phyloP scores from a whole-genome alignment of 2,329 filamentous ascomycete genomes.

The Diaporthe capsici region DNA sequence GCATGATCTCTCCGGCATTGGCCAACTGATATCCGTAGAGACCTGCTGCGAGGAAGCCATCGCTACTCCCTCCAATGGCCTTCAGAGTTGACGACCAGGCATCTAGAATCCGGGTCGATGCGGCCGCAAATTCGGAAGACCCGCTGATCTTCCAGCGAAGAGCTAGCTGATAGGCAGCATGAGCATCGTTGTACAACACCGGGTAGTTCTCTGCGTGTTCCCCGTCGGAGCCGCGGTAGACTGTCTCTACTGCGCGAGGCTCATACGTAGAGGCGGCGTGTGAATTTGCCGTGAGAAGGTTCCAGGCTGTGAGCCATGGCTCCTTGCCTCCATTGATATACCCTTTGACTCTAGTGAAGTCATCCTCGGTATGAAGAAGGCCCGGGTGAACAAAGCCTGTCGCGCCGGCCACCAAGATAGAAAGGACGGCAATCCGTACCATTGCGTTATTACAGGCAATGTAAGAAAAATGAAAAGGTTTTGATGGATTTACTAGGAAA shows the following conservation, averaged over 20 bases:
- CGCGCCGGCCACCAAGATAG: background rate
- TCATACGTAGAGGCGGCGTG: slow-evolving; percentile 50
- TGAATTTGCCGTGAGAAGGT: slow-evolving; percentile 48
- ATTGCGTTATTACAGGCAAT: background rate
- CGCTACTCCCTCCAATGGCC: slow-evolving; percentile 48
- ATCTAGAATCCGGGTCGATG: slow-evolving; percentile 51
- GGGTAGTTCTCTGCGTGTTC: slow-evolving; percentile 52
- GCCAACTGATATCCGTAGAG: slow-evolving; percentile 58
- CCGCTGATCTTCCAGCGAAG: slow-evolving; percentile 53
- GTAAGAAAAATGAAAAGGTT: background rate
- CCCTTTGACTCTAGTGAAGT: slow-evolving; percentile 57
- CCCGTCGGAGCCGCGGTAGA: slow-evolving; percentile 53
- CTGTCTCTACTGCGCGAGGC: slow-evolving; percentile 47
- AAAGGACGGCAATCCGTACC: background rate
- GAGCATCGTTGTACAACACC: slow-evolving; percentile 51
- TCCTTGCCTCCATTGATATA: slow-evolving; percentile 52
- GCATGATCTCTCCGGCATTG: slow-evolving; percentile 55
- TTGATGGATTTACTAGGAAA: background rate
- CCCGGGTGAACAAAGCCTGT: slow-evolving; percentile 36
- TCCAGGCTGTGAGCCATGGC: slow-evolving; percentile 53
- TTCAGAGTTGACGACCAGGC: slow-evolving; percentile 53
- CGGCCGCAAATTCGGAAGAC: slow-evolving; percentile 49
- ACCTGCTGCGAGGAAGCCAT: slow-evolving; percentile 53
- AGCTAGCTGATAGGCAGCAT: slow-evolving; percentile 55
- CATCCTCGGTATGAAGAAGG: slow-evolving; percentile 52